phyloP scores from a whole-genome alignment of 257 asterid genomes.

The Solanum pennellii region DNA sequence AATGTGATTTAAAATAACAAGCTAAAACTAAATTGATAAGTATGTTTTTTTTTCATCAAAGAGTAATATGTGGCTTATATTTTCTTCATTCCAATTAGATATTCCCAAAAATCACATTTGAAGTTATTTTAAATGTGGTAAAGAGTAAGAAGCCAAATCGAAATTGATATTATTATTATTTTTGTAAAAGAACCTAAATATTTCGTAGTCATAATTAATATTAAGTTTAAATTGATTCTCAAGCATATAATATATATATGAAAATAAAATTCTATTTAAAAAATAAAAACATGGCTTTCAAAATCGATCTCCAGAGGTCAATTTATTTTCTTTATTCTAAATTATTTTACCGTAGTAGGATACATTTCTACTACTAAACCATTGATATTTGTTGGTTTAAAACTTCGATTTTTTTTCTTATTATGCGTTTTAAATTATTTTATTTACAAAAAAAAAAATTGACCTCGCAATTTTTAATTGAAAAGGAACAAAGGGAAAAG shows the following conservation, averaged over 20 bases:
- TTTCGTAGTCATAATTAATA: not conserved
- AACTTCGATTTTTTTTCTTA: too few relatives aligned
- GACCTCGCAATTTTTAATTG: not conserved
- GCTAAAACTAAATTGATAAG: not conserved
- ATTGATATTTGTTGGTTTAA: not conserved
- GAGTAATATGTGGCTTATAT: not conserved
- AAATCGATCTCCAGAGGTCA: not conserved
- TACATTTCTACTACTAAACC: not conserved
- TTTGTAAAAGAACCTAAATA: not conserved
- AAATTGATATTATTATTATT: not conserved
- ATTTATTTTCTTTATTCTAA: too few relatives aligned
- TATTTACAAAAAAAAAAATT: too few relatives aligned
- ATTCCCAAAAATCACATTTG: not conserved
- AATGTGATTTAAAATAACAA: not conserved
- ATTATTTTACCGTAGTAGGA: not conserved
- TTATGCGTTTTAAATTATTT: too few relatives aligned
- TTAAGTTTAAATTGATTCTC: not conserved
- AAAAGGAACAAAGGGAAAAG: not conserved
- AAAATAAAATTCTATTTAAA: not conserved
- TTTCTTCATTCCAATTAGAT: not conserved
- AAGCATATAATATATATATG: not conserved
- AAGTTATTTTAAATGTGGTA: not conserved
- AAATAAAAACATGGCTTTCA: not conserved
- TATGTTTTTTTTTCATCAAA: not conserved
- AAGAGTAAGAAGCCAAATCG: not conserved